A percentile compares a stretch with the other conserved stretches of the same genome.
Conservation (phyloP, 2,329 filamentous ascomycete genomes). For the Leptographium lundbergii region DNA sequence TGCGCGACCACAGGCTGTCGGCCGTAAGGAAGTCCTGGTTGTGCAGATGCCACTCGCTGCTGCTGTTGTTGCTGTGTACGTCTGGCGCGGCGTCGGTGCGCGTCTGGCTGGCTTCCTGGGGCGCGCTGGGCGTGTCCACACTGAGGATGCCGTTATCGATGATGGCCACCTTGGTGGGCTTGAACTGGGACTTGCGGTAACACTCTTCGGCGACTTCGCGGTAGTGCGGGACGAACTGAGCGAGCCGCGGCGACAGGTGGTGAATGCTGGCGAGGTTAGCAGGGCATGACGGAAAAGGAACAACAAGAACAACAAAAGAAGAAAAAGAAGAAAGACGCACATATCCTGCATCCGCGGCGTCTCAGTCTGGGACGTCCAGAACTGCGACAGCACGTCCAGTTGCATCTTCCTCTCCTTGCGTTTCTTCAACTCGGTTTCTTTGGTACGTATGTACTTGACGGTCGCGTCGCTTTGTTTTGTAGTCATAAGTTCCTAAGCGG, state of each 20-base stretch:
- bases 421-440: neutral
- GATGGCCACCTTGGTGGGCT: slow-evolving; percentile 6
- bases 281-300: neutral
- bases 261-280: neutral
- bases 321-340: neutral
- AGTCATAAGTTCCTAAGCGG: neutral
- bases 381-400: neutral
- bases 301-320: neutral
- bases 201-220: neutral
- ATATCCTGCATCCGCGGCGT: neutral
- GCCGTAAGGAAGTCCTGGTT: neutral
- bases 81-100: neutral
- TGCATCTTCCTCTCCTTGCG: neutral
- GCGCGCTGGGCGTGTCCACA: neutral
- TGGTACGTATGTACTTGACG: neutral
- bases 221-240: slow-evolving; percentile 3
- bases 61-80: neutral
- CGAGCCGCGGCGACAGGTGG: slow-evolving; percentile 1
- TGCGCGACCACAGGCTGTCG: slow-evolving; percentile 5
- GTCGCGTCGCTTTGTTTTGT: neutral
- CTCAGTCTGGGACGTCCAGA: neutral
- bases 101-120: neutral
- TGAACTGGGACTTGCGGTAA: neutral
- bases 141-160: slow-evolving; percentile 8
- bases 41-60: neutral